Percentiles rank a stretch among this genome's conserved stretches.
Conservation (phyloP, 2,329 filamentous ascomycete genomes). For the Aplosporella prunicola region DNA sequence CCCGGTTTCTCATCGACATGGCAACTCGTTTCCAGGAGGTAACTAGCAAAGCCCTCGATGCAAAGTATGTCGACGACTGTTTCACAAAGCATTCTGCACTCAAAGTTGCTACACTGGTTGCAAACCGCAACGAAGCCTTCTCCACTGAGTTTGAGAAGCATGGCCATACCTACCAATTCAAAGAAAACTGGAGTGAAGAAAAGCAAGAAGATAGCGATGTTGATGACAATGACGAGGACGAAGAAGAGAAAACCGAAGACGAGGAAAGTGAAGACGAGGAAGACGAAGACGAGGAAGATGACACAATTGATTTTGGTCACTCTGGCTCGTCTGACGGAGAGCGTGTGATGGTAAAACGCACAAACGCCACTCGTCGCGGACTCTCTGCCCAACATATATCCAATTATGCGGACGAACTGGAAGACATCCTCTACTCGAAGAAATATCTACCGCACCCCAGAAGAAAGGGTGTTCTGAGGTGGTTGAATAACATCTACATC, state of each 20-base stretch:
- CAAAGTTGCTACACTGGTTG: conserved; percentile 25
- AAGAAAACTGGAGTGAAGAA: background rate
- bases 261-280: too few relatives aligned
- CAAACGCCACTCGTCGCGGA: too few relatives aligned
- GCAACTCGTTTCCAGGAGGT: conserved; percentile 30
- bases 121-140: conserved; percentile 20
- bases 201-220: background rate
- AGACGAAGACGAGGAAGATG: too few relatives aligned
- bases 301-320: too few relatives aligned
- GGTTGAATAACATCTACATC: conserved; percentile 36
- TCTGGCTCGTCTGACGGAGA: too few relatives aligned
- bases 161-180: conserved; percentile 21
- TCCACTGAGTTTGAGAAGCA: conserved; percentile 16
- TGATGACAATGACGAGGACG: too few relatives aligned
- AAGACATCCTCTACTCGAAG: background rate
- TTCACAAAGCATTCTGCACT: conserved; percentile 26
- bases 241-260: too few relatives aligned
- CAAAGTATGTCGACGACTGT: conserved; percentile 26
- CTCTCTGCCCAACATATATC: too few relatives aligned
- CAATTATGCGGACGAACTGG: too few relatives aligned
- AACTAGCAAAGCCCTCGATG: conserved; percentile 24
- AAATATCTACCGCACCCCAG: background rate
- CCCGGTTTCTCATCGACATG: conserved; percentile 29
- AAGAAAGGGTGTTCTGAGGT: conserved; percentile 30
- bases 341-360: too few relatives aligned